Percentiles rank a stretch among this genome's conserved stretches.
Conservation (phyloP, 139 green algal genomes). For the Diplosphaera chodatii region DNA sequence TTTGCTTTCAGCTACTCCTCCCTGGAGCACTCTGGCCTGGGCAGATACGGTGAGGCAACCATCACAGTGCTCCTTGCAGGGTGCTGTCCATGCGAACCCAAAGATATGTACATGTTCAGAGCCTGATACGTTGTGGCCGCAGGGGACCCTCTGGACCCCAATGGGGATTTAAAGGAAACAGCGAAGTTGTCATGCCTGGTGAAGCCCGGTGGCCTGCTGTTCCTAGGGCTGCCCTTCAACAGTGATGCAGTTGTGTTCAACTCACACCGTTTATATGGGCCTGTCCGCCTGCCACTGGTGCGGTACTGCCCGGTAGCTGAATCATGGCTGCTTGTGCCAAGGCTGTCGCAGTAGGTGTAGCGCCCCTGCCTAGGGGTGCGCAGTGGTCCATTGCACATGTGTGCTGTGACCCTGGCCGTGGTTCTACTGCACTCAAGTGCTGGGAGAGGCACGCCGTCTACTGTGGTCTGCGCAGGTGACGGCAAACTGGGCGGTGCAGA, state of each 20-base stretch:
- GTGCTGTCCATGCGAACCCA: too few species aligned
- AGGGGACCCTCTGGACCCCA: conserved; percentile 1
- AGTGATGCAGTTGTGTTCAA: background rate
- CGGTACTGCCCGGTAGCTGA: background rate
- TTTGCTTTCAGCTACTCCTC: background rate
- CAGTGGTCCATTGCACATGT: too few species aligned
- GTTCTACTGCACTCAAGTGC: too few species aligned
- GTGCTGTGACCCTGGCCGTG: too few species aligned
- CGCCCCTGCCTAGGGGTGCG: too few species aligned
- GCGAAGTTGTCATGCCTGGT: background rate
- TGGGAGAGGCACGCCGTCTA: too few species aligned
- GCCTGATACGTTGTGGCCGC: too few species aligned
- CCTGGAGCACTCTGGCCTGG: conserved; percentile 6
- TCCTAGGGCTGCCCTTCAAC: background rate
- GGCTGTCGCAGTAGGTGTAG: too few species aligned
- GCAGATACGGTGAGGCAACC: background rate
- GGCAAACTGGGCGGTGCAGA: too few species aligned
- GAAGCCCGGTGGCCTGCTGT: background rate
- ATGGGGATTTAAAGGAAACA: background rate
- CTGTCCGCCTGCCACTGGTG: background rate
- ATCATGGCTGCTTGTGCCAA: background rate
- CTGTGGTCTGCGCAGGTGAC: too few species aligned
- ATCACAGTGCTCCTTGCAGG: too few species aligned
- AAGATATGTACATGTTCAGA: too few species aligned
- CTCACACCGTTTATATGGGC: background rate